These are phyloP conservation scores for Lanzia echinophila DNA, from an alignment of 2,329 filamentous ascomycete genomes.

Conservation along the genomic window DNA sequence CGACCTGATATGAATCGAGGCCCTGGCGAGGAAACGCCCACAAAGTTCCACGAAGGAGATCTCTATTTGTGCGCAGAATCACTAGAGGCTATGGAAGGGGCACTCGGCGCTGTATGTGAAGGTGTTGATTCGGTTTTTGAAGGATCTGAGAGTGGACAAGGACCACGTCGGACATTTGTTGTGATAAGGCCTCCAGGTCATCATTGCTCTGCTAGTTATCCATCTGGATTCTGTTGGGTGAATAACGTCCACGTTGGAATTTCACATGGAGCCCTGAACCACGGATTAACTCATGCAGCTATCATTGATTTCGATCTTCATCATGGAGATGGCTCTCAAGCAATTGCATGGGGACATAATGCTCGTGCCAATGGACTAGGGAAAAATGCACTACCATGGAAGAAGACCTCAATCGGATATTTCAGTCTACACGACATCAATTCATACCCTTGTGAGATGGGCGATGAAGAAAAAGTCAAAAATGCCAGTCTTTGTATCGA, in stretches of 20 bases:
- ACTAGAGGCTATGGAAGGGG: slow-evolving; percentile 79
- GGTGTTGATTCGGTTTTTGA: slow-evolving; percentile 81
- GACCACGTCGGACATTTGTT: slow-evolving; percentile 76
- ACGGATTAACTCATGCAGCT: slow-evolving; percentile 87
- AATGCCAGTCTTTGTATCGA: slow-evolving; percentile 93
- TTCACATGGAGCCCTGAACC: slow-evolving; percentile 74
- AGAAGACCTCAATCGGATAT: slow-evolving; percentile 86
- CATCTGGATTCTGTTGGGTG: slow-evolving; percentile 96
- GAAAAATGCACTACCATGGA: slow-evolving; percentile 68
- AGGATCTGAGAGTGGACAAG: slow-evolving; percentile 36
- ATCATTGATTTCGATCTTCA: slow-evolving; percentile 64
- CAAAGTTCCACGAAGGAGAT: slow-evolving; percentile 75
- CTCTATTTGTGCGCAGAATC: slow-evolving; percentile 87
- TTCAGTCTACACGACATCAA: slow-evolving; percentile 98
- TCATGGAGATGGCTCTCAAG: slow-evolving; percentile 91
- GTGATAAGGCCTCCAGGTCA: slow-evolving; percentile 90
- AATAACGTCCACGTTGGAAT: slow-evolving; percentile 98
- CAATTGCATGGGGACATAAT: slow-evolving; percentile 90
- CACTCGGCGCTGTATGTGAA: slow-evolving; percentile 87
- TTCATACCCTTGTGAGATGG: slow-evolving; percentile 91
- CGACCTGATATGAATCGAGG: slow-evolving; percentile 57
- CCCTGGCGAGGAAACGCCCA: slow-evolving; percentile 35
- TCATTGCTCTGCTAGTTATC: slow-evolving; percentile 83
- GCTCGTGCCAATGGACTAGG: slow-evolving; percentile 54
- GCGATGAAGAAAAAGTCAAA: slow-evolving; percentile 88